Base-by-base conservation (phyloP, 257 asterid species). In the Sherardia arvensis region DNA sequence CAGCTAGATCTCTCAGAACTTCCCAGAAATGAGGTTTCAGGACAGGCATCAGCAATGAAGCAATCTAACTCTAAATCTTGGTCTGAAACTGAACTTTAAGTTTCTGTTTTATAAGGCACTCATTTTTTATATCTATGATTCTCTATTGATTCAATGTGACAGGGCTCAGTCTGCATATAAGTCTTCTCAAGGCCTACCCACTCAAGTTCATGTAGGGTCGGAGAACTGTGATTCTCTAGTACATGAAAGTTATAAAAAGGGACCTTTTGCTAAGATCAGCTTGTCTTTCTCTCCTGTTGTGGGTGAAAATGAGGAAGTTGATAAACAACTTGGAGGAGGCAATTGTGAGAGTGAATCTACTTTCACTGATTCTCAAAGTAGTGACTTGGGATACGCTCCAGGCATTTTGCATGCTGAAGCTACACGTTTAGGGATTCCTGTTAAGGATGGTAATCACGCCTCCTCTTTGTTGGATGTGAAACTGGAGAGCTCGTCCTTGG, bases 1-100 rank as follows among this genome's bases (percentile, higher is more conserved):
- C 80, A 92, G 97, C 81, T 92, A 66, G 93, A 87, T 80, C 74
- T 92, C 80, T 79, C 89, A n/a, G 84, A 75, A 64, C 75, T 88
- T 62, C 74, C 91, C 55, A 88, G 98, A 25, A 79, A 89, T 72
- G 76, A 70, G 80, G 84, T 89, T 67, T 92, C 98, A 27, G 98
- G 97, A 40, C 98, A 92, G 73, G 79, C 74, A 53, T 69, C 89
- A 55, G 85, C 89, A 59, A 59, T 74, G 3, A 80, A 79, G 67
- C 81, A 85, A 72, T 69, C 69, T 74, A 68, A 66, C 74, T 75
- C 77, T 71, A 56, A 68, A 71, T 69, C 66, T 62, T 77, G 90
- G 98, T 88, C 85, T 62, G 53, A 56, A 56, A 70, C 34, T 45
- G 51, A 45, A 66, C 65, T 51, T 60, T 45, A 69, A 59, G 61